phyloP scores from a whole-genome alignment of 1,139 yeast genomes.

The Kodamaea alishanica region DNA sequence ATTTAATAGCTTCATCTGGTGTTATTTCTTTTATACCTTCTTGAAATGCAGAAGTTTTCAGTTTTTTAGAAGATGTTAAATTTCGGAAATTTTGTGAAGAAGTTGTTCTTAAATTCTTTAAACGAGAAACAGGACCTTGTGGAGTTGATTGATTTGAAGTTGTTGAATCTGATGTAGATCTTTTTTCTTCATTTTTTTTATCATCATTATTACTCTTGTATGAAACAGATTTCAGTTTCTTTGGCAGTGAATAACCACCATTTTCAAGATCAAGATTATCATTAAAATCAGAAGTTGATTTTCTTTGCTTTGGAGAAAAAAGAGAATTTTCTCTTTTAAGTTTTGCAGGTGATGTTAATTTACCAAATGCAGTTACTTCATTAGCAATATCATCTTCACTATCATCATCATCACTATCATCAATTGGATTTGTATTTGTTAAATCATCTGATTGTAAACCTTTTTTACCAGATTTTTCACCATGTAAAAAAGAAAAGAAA shows the following conservation, averaged over 20 bases:
- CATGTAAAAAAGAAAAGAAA: constrained; percentile 39
- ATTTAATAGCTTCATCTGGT: constrained; percentile 73
- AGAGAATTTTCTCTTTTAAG: constrained; percentile 18
- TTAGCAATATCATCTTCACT: constrained; percentile 5
- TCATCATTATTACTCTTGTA: constrained; percentile 14
- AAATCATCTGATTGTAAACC: constrained; percentile 7
- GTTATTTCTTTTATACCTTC: constrained; percentile 81
- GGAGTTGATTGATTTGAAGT: constrained; percentile 10
- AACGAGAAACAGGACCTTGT: constrained; percentile 23
- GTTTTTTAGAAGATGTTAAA: constrained; percentile 43
- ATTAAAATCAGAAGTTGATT: constrained; percentile 5
- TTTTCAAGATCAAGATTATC: constrained; percentile 29
- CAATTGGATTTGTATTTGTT: constrained; percentile 2
- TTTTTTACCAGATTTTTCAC: constrained; percentile 14
- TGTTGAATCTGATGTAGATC: constrained; percentile 31
- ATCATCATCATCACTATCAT: constrained; percentile 2
- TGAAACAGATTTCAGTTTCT: constrained; percentile 29
- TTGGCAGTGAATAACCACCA: constrained; percentile 33
- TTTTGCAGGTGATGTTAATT: constrained; percentile 26
- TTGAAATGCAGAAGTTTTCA: constrained; percentile 86
- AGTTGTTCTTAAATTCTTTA: constrained; percentile 41
- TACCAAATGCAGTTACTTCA: constrained; percentile 6
- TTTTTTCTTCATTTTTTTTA: constrained; percentile 21
- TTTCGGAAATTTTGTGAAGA: constrained; percentile 44
- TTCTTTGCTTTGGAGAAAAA: constrained; percentile 14